Percentiles rank a stretch among this genome's conserved stretches.
Conservation (phyloP, 2,329 filamentous ascomycete species). For the Malbranchea zuffiana region DNA sequence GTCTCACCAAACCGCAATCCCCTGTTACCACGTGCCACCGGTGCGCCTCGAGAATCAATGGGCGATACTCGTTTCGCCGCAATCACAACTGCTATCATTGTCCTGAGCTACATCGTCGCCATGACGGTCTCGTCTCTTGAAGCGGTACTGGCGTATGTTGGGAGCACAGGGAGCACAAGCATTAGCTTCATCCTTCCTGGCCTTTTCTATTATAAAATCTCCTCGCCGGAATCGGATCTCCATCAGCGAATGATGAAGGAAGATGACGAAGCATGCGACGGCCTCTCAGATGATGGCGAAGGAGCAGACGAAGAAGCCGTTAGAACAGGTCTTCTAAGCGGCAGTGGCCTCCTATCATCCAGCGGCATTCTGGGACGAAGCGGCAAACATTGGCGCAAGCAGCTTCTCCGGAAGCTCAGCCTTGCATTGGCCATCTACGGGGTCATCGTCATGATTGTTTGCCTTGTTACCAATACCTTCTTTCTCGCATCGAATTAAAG, state of each 20-base stretch:
- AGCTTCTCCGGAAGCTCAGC: slow-evolving; percentile 57
- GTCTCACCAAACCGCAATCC: slow-evolving; percentile 35
- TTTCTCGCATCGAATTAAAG: slow-evolving; percentile 55
- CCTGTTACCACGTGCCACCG: slow-evolving; percentile 26
- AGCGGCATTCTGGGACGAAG: slow-evolving; percentile 49
- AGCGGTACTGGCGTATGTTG: slow-evolving; percentile 87
- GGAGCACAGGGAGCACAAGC: slow-evolving; percentile 83
- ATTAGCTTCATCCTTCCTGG: slow-evolving; percentile 96
- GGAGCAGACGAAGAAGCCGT: slow-evolving; percentile 19
- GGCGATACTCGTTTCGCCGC: slow-evolving; percentile 79
- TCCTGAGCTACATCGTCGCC: slow-evolving; percentile 74
- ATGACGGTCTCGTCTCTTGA: slow-evolving; percentile 86
- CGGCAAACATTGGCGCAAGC: slow-evolving; percentile 54
- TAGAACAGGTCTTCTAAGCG: slow-evolving; percentile 24
- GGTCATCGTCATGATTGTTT: slow-evolving; percentile 76
- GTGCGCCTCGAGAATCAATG: slow-evolving; percentile 44
- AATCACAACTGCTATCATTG: slow-evolving; percentile 75
- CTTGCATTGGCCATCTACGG: slow-evolving; percentile 75
- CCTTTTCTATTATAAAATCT: slow-evolving; percentile 98
- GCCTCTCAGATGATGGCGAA: slow-evolving; percentile 35
- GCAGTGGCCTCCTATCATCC: slow-evolving; percentile 41
- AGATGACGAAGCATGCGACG: slow-evolving; percentile 60
- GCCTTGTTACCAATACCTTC: slow-evolving; percentile 73
- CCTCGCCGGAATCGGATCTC: slow-evolving; percentile 71
- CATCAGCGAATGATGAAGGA: slow-evolving; percentile 84